Evolutionary conservation across 257 asterid species (phyloP).

Genomic region (Ilex asprella): DNA sequence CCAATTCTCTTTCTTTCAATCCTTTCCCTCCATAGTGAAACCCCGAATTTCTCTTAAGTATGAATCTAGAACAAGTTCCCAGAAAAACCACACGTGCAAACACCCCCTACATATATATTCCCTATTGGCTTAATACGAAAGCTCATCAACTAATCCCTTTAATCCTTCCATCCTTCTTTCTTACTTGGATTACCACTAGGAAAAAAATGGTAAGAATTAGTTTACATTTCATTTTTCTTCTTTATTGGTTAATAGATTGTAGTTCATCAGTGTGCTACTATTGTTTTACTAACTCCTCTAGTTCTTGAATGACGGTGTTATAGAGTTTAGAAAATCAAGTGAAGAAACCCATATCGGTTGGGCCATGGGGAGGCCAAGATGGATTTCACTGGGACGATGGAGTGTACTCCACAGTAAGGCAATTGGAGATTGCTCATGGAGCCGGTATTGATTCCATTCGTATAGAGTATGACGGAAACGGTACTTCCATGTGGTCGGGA

Average conservation of each 20-base stretch:
- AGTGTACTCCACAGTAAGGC: slow-evolving; percentile 41
- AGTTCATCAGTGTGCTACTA: not conserved
- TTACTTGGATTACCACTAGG: not conserved
- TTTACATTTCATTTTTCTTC: not conserved
- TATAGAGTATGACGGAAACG: slow-evolving; percentile 58
- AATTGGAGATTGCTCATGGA: slow-evolving; percentile 63
- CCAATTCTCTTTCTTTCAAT: slow-evolving; percentile 41
- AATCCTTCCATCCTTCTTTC: not conserved
- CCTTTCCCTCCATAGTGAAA: slow-evolving; percentile 46
- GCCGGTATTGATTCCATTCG: slow-evolving; percentile 51
- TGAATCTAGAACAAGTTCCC: slow-evolving; percentile 1
- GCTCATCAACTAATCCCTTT: not conserved
- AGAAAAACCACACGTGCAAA: not conserved
- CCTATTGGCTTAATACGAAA: not conserved
- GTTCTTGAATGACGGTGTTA: not conserved
- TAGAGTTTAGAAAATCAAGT: slow-evolving; percentile 35
- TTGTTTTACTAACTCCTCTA: not conserved
- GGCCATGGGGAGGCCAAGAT: slow-evolving; percentile 85
- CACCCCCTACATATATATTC: slow-evolving; percentile 6
- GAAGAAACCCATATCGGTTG: slow-evolving; percentile 33
- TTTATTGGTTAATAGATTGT: not conserved
- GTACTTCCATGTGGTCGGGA: slow-evolving; percentile 57
- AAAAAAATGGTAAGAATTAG: not conserved
- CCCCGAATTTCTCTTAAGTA: slow-evolving; percentile 23
- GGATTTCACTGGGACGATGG: slow-evolving; percentile 84